Base-by-base conservation (phyloP, 164 flowering plant genomes). In the Aristolochia contorta region DNA sequence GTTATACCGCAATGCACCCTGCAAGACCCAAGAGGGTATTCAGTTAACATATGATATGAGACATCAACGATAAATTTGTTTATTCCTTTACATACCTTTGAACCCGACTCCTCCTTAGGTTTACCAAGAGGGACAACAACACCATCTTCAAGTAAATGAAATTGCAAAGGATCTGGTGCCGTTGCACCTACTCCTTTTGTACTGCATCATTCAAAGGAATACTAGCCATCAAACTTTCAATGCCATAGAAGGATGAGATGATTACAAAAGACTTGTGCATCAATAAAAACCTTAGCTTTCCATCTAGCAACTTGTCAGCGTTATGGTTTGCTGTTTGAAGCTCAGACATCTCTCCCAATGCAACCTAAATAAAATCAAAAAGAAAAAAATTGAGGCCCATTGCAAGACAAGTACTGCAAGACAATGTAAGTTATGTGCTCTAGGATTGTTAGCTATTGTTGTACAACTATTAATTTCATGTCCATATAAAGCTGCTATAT, bases 311-410 rank as follows among this genome's bases (percentile, higher is more conserved):
- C 56, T 82, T 66, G 64, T 92, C 83, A 65, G 95, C 96, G 74
- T 85, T 51, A 64, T 74, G 80, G 19, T 89, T 75, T 62, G 91
- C 87, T 58, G 57, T 22, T 24, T 60, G 59, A 58, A 83, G 82
- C 77, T 87, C 93, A 49, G 72, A 81, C 96, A 87, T 89, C 65
- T 89, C 98, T 23, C 98, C 96, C 43, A 92, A 67, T 58, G 98
- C 98, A 76, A 92, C 98, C 96, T 92, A 68, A 16, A 61, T 52
- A 56, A 6, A 15, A 49, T 5, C 8, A 49, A 49, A 20, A 37
- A 3, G 43, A 37, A 37, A 37, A 10, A 37, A 16, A 12, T 30
- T 1, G 43, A 24, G 23, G n/a, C 20, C 49, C 7, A 16, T 33
- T 7, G 3, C 2, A 54, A 54, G 12, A 14, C 22, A 53, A 22